A percentile compares a stretch with the other conserved stretches of the same genome.
Conservation (phyloP, 768 basidiomycete genomes). For the Zangia roseola region DNA sequence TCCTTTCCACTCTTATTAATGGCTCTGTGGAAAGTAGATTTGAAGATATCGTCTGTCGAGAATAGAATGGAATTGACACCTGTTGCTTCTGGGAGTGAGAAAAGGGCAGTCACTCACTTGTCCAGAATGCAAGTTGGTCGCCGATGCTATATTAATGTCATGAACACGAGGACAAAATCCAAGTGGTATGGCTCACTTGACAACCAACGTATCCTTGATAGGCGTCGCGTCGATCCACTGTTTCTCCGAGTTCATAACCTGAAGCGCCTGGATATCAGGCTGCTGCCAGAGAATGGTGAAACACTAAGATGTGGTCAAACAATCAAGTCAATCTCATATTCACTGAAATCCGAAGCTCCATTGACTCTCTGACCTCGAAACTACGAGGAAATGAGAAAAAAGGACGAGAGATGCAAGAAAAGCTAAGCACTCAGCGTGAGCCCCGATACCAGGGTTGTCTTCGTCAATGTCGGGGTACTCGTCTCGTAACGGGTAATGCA, state of each 20-base stretch:
- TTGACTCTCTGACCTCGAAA: slow-evolving; percentile 37
- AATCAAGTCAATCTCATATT: neutral
- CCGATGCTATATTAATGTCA: slow-evolving; percentile 56
- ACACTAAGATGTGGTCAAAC: slow-evolving; percentile 45
- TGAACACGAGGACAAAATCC: slow-evolving; percentile 2
- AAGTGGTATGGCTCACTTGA: slow-evolving; percentile 56
- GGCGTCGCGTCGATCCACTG: slow-evolving; percentile 83
- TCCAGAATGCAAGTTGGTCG: slow-evolving; percentile 88
- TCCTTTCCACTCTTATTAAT: slow-evolving; percentile 68
- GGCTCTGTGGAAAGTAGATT: slow-evolving; percentile 86
- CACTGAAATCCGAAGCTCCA: neutral
- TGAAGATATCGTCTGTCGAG: slow-evolving; percentile 77
- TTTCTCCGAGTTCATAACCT: slow-evolving; percentile 75
- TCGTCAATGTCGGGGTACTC: slow-evolving; percentile 50
- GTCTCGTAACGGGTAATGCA: slow-evolving; percentile 77
- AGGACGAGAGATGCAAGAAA: neutral
- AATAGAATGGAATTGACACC: neutral
- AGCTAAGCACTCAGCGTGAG: slow-evolving; percentile 63
- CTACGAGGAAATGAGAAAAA: slow-evolving; percentile 22
- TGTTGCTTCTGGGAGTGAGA: neutral
- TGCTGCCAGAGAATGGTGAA: slow-evolving; percentile 90
- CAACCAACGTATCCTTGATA: slow-evolving; percentile 76
- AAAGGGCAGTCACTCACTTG: slow-evolving; percentile 52
- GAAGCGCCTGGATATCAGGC: slow-evolving; percentile 70
- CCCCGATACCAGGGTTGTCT: slow-evolving; percentile 74